Base-by-base conservation (phyloP, 371 early-diverging fungal species). In the Syncephalastrum monosporum region DNA sequence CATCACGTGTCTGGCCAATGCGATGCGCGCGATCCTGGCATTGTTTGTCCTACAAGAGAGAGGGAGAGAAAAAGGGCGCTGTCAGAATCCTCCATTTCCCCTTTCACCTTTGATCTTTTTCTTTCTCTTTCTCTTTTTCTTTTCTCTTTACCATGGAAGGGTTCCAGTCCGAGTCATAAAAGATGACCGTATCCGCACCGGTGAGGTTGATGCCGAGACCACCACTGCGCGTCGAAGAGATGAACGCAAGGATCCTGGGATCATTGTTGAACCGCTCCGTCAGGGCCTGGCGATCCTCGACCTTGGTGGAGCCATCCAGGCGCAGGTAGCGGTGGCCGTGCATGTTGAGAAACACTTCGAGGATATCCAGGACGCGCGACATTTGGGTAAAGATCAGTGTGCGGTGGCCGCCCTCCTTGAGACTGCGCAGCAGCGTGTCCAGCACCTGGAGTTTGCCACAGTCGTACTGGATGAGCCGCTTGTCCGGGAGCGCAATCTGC, bases 331-430 rank as follows among this genome's bases (percentile, higher is more conserved):
- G 85, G 71, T 91, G 88, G 0, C 90, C 92, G 57, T 92, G 90
- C 58, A 90, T 88, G 47, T 89, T 87, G 57, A 97, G 73, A 81
- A 94, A 99, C 60, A 95, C 94, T 67, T 95, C 97, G 59, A 99
- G 81, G 27, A 99, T 91, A 68, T 97, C 94, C 79, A 99, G 82
- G 42, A 98, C 91, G 42, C 88, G 83, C 7, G 99, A 98, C 99
- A 99, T 99, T 73, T 99, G 99, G 53, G 97, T 97, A 63, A 98
- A 98, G 53, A 98, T 88, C 59, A 98, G 71, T 0, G 91, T 94
- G 41, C 95, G 88, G 63, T 94, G 95, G 3, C 93, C 83, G 47
- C 83, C 84, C 3, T 77, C 79, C 42, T 89, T 86, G 44, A 97
- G 70, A n/a, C 83, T 75, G 5, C 82, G 78, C 42, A 98, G 67